Percentiles rank a stretch among this genome's conserved stretches.
phyloP scores from a whole-genome alignment of 176 grass and related monocot species.

The Elymus sibiricus region DNA sequence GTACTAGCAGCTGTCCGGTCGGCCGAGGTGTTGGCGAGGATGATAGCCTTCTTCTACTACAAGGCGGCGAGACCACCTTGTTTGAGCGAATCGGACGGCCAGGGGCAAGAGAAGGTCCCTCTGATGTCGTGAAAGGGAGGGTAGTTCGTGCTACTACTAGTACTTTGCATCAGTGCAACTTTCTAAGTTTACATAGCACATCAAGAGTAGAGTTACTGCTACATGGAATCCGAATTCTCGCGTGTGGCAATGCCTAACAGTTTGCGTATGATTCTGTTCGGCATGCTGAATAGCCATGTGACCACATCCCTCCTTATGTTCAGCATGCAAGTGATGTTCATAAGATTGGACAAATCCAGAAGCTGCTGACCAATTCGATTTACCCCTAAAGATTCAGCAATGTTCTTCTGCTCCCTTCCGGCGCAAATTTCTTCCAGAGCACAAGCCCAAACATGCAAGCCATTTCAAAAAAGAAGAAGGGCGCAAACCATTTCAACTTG shows the following conservation, averaged over 20 bases:
- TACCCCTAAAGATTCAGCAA: too few relatives aligned
- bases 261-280: neutral
- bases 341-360: neutral
- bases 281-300: neutral
- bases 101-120: slow-evolving; percentile 76
- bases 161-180: slow-evolving; percentile 1
- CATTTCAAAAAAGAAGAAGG: neutral
- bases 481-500: too few relatives aligned
- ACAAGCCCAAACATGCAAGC: neutral
- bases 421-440: neutral
- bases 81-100: slow-evolving; percentile 58
- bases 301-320: neutral
- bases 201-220: neutral
- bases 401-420: neutral
- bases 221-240: neutral
- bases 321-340: neutral
- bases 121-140: slow-evolving; percentile 42
- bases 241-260: neutral
- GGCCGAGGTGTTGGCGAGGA: slow-evolving; percentile 67
- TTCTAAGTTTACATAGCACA: neutral
- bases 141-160: neutral
- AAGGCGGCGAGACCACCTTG: slow-evolving; percentile 75
- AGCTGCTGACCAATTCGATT: neutral
- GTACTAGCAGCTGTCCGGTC: slow-evolving; percentile 58
- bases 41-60: slow-evolving; percentile 96